Percentiles rank a stretch among this genome's conserved stretches.
phyloP scores from a whole-genome alignment of 2,329 filamentous ascomycete species.

The Cercospora zeae-maydis region DNA sequence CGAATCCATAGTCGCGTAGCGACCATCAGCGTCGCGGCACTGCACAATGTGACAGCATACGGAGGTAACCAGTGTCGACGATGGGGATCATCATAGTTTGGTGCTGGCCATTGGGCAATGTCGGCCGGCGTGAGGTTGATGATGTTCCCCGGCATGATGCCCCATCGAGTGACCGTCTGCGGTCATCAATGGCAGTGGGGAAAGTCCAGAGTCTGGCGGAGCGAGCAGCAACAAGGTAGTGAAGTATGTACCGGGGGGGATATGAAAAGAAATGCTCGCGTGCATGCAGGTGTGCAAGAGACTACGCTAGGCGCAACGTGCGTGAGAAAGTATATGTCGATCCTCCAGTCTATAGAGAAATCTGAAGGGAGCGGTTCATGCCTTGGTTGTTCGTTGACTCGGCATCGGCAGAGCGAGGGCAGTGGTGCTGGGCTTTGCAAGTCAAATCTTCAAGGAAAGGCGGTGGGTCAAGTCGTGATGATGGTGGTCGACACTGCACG shows the following conservation, averaged over 20 bases:
- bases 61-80: conserved; percentile 34
- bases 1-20: conserved; percentile 32
- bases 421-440: neutral
- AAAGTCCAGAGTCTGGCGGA: neutral
- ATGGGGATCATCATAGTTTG: conserved; percentile 32
- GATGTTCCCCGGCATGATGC: conserved; percentile 32
- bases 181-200: neutral
- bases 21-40: conserved; percentile 29
- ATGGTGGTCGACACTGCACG: neutral
- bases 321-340: conserved; percentile 10
- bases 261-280: neutral
- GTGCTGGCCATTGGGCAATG: conserved; percentile 34
- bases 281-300: neutral
- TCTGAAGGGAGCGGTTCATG: neutral
- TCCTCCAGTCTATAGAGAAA: neutral
- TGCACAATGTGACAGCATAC: conserved; percentile 31
- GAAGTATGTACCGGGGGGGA: neutral
- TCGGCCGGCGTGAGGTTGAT: conserved; percentile 28
- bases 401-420: neutral
- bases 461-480: neutral
- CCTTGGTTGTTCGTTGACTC: neutral
- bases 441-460: neutral
- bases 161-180: neutral
- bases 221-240: neutral
- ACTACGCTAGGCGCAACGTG: conserved; percentile 10